A percentile compares a stretch with the other conserved stretches of the same genome.
These are phyloP conservation scores for Aphanomyces cochlioides DNA, from an alignment of 352 stramenopile species.

Conservation along the genomic window DNA sequence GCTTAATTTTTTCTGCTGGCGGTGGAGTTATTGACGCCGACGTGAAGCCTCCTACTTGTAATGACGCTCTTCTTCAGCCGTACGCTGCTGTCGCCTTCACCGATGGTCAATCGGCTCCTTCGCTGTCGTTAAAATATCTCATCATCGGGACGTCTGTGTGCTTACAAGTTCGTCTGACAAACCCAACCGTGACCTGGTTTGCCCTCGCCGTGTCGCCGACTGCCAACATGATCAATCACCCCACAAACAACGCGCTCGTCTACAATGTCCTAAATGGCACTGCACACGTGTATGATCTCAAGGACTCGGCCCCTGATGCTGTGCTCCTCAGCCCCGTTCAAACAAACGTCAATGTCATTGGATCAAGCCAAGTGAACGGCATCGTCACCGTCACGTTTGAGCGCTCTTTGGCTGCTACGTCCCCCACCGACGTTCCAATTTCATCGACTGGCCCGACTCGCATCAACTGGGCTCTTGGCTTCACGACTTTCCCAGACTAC, in stretches of 20 bases:
- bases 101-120: not conserved
- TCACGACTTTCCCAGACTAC: slow-evolving; percentile 8
- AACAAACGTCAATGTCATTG: not conserved
- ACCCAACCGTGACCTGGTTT: slow-evolving; percentile 6
- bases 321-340: not conserved
- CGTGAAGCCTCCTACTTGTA: not conserved
- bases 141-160: not conserved
- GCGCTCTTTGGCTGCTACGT: not conserved
- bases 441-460: not conserved
- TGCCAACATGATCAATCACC: slow-evolving; percentile 2
- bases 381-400: not conserved
- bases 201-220: not conserved
- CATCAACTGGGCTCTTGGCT: not conserved
- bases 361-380: not conserved
- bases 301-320: not conserved
- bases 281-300: not conserved
- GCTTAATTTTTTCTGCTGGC: not conserved
- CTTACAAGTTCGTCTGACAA: not conserved
- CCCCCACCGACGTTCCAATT: not conserved
- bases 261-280: not conserved
- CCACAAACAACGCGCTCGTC: slow-evolving; percentile 13
- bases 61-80: not conserved
- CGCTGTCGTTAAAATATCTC: not conserved
- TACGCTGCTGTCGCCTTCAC: not conserved
- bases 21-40: not conserved